phyloP scores from a whole-genome alignment of 1,284 basidiomycete genomes.

The Cryptococcus floricola region DNA sequence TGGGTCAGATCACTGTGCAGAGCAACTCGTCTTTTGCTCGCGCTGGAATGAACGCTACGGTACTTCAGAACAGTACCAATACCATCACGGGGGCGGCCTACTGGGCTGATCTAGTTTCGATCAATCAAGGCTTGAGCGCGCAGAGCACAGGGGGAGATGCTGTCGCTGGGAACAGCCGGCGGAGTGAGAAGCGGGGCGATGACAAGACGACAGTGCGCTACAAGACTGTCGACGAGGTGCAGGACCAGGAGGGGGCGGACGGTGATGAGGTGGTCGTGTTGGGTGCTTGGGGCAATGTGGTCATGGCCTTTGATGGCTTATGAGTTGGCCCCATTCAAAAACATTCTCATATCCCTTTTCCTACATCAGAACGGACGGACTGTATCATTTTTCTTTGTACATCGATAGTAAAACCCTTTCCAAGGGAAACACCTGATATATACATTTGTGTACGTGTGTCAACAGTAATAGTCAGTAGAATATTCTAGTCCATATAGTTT shows the following conservation, averaged over 20 bases:
- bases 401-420: no score
- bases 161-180: background rate
- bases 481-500: no score
- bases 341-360: no score
- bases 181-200: background rate
- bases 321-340: no score
- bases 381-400: no score
- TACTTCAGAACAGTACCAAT: conserved; percentile 13
- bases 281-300: conserved; percentile 38
- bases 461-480: no score
- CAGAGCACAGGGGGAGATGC: background rate
- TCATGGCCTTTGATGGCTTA: conserved; percentile 35
- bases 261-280: conserved; percentile 30
- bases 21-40: conserved; percentile 18
- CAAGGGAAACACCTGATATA: no score
- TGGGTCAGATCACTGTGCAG: conserved; percentile 26
- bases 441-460: no score
- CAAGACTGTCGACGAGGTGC: conserved; percentile 8
- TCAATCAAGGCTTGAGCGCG: background rate
- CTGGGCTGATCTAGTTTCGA: conserved; percentile 17
- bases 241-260: conserved; percentile 14
- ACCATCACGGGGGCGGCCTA: conserved; percentile 30
- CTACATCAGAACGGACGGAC: no score
- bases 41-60: conserved; percentile 22
- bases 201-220: background rate